Evolutionary conservation across 164 flowering plant genomes (phyloP).

Genomic region (Nelumbo lutea): DNA sequence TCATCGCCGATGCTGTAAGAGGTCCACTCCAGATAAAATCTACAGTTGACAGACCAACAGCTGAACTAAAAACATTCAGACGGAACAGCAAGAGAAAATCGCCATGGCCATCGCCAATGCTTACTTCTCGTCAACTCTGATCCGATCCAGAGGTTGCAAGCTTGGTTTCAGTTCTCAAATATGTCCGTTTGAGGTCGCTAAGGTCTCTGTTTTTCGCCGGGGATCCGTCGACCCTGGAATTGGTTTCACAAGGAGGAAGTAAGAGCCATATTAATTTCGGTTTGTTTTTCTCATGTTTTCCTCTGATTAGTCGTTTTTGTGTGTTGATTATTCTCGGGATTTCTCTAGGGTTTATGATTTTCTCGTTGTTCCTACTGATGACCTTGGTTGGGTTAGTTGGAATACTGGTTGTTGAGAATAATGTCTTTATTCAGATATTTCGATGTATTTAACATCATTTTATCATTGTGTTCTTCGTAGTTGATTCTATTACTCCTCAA

Average conservation of each 20-base stretch:
- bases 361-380: neutral
- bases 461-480: neutral
- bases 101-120: conserved; percentile 26
- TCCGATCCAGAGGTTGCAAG: conserved; percentile 16
- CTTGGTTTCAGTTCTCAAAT: conserved; percentile 7
- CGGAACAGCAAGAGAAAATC: neutral
- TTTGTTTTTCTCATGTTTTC: neutral
- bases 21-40: neutral
- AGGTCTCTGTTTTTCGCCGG: conserved; percentile 9
- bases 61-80: neutral
- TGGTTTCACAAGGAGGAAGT: conserved; percentile 16
- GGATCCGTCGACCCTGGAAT: conserved; percentile 9
- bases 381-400: neutral
- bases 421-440: neutral
- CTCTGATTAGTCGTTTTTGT: neutral
- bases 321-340: neutral
- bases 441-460: neutral
- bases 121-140: conserved; percentile 14
- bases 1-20: too few relatives aligned
- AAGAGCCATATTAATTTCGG: neutral
- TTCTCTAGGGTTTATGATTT: neutral
- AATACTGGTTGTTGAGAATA: neutral
- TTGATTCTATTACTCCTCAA: too few relatives aligned
- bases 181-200: conserved; percentile 1
- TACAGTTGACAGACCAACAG: neutral